Evolutionary conservation across 495 filamentous ascomycete genomes (phyloP).

Genomic region (Ascodesmis nigricans): DNA sequence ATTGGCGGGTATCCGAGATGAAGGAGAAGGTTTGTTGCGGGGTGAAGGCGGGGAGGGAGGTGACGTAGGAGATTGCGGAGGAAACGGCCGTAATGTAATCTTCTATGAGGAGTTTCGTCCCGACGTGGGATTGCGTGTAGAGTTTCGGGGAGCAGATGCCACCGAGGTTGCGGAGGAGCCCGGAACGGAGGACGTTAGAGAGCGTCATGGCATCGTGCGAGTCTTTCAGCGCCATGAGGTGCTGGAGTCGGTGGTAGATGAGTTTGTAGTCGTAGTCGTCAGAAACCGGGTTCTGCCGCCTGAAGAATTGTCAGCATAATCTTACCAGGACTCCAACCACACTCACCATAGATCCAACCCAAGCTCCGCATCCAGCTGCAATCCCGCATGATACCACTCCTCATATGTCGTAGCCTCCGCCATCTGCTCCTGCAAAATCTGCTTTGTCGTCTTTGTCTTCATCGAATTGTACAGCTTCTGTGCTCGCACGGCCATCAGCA

Average conservation of each 20-base stretch:
- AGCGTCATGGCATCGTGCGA: slow-evolving; percentile 52
- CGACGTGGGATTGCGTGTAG: slow-evolving; percentile 67
- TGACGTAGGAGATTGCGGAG: slow-evolving; percentile 56
- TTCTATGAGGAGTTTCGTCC: slow-evolving; percentile 76
- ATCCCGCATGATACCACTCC: slow-evolving; percentile 64
- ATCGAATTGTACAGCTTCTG: slow-evolving; percentile 37
- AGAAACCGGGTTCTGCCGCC: slow-evolving; percentile 62
- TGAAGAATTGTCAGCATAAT: slow-evolving; percentile 14
- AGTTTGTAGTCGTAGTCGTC: slow-evolving; percentile 76
- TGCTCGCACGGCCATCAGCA: too few relatives aligned
- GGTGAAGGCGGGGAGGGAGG: slow-evolving; percentile 42
- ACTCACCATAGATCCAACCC: slow-evolving; percentile 60
- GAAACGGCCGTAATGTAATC: slow-evolving; percentile 75
- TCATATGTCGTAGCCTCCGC: slow-evolving; percentile 46
- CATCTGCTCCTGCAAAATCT: slow-evolving; percentile 35
- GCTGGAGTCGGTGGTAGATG: slow-evolving; percentile 53
- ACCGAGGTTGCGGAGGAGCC: slow-evolving; percentile 73
- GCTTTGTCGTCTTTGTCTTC: slow-evolving; percentile 29
- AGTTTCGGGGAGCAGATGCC: slow-evolving; percentile 72
- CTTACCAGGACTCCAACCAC: slow-evolving; percentile 1
- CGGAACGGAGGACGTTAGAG: slow-evolving; percentile 59
- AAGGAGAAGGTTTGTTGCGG: slow-evolving; percentile 74
- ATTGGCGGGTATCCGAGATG: slow-evolving; percentile 72
- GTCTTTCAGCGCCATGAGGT: slow-evolving; percentile 51
- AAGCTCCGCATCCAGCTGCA: slow-evolving; percentile 54